A percentile compares a stretch with the other conserved stretches of the same genome.
phyloP scores from a whole-genome alignment of 2,329 filamentous ascomycete genomes.

The Calonectria pteridis region DNA sequence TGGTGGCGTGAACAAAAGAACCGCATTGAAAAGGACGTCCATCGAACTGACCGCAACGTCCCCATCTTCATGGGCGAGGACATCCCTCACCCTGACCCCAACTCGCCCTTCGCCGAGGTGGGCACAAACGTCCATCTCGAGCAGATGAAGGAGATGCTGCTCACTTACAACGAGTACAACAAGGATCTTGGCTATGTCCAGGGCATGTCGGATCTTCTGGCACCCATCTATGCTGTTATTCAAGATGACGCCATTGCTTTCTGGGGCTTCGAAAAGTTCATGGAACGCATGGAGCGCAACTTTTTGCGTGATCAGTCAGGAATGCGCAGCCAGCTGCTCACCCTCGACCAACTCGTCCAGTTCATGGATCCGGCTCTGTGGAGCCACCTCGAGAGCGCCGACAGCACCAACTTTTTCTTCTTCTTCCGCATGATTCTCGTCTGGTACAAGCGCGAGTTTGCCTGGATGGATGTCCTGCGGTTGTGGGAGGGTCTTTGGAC shows the following conservation, averaged over 20 bases:
- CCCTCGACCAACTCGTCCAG: slow-evolving; percentile 93
- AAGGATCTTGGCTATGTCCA: slow-evolving; percentile 96
- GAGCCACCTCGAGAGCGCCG: slow-evolving; percentile 86
- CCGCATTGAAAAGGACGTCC: slow-evolving; percentile 98
- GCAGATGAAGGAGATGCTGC: slow-evolving; percentile 98
- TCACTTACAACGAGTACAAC: slow-evolving; percentile 99
- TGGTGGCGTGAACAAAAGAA: slow-evolving; percentile 97
- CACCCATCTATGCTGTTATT: slow-evolving; percentile 95
- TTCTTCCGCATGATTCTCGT: slow-evolving; percentile 99
- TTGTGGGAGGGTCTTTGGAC: slow-evolving; percentile 97
- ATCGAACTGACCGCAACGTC: slow-evolving; percentile 94
- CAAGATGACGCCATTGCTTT: slow-evolving; percentile 98
- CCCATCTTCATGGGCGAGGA: slow-evolving; percentile 97
- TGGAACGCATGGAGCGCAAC: slow-evolving; percentile 98
- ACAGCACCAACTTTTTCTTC: slow-evolving; percentile 99
- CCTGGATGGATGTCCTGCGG: slow-evolving; percentile 86
- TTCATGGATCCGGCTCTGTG: slow-evolving; percentile 97
- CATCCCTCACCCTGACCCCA: slow-evolving; percentile 94
- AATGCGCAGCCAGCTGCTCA: slow-evolving; percentile 92
- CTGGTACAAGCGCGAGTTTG: slow-evolving; percentile 98
- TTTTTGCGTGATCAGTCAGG: slow-evolving; percentile 96
- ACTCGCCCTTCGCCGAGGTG: slow-evolving; percentile 91
- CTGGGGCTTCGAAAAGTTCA: slow-evolving; percentile 96
- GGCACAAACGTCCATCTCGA: slow-evolving; percentile 98
- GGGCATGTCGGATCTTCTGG: slow-evolving; percentile 97